These are phyloP conservation scores for Mrakia gelida DNA, from an alignment of 768 basidiomycete species.

Conservation along the genomic window DNA sequence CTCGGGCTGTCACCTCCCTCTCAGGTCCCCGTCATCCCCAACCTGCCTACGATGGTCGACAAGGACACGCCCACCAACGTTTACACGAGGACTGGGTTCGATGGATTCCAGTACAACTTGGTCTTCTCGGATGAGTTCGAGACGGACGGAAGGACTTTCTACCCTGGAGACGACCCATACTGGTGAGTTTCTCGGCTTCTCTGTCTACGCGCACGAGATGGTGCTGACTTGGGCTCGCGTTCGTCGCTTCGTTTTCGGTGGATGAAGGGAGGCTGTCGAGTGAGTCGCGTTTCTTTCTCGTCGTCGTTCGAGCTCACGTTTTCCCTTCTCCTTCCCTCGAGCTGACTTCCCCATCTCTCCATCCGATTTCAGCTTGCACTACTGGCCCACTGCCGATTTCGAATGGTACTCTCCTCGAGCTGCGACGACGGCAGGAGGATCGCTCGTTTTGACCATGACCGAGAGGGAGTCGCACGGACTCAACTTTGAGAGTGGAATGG, in stretches of 20 bases:
- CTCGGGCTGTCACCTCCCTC: background rate
- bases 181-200: slow-evolving; percentile 12
- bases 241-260: background rate
- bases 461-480: slow-evolving; percentile 68
- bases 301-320: background rate
- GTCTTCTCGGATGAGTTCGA: slow-evolving; percentile 60
- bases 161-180: slow-evolving; percentile 32
- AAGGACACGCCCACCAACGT: slow-evolving; percentile 62
- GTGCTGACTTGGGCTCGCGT: background rate
- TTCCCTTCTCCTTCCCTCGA: background rate
- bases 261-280: slow-evolving; percentile 18
- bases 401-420: slow-evolving; percentile 81
- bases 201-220: background rate
- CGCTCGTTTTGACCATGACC: slow-evolving; percentile 72
- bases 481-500: slow-evolving; percentile 72
- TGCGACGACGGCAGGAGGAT: slow-evolving; percentile 70
- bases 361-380: slow-evolving; percentile 22
- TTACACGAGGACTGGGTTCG: slow-evolving; percentile 58
- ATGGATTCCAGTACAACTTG: slow-evolving; percentile 69
- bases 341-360: too few relatives aligned
- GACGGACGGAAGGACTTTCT: slow-evolving; percentile 30
- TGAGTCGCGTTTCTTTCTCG: background rate
- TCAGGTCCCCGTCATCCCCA: slow-evolving; percentile 28
- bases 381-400: slow-evolving; percentile 30
- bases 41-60: slow-evolving; percentile 58